Evolutionary conservation across 805 yeast genomes (phyloP).

Genomic region (Cyberlindnera nakhonratchasimensis): DNA sequence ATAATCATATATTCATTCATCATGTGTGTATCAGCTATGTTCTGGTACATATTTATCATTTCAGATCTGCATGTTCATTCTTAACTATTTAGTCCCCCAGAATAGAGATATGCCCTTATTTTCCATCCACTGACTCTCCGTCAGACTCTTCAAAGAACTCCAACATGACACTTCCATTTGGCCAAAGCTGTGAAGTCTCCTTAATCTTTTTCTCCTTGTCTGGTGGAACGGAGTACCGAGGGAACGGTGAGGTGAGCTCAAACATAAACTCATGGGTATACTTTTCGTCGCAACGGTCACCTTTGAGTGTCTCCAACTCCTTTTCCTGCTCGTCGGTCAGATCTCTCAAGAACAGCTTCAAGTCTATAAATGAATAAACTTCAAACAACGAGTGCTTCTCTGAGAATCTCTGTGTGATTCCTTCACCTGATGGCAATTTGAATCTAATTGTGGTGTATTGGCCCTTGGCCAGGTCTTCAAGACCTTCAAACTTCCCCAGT

Average conservation of each 20-base stretch:
- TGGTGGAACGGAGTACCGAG: conserved; percentile 46
- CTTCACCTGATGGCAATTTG: conserved; percentile 50
- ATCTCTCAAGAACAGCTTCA: conserved; percentile 31
- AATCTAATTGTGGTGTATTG: conserved; percentile 45
- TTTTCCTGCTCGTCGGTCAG: conserved; percentile 11
- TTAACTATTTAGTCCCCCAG: too few relatives aligned
- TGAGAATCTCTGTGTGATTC: conserved; percentile 43
- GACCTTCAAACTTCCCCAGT: conserved; percentile 9
- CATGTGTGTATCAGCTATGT: too few relatives aligned
- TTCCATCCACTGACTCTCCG: conserved; percentile 19
- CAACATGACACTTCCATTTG: conserved; percentile 64
- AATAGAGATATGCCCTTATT: background rate
- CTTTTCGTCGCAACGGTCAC: conserved; percentile 8
- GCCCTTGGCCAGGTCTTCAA: conserved; percentile 26
- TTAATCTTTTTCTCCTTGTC: conserved; percentile 31
- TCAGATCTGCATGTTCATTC: too few relatives aligned
- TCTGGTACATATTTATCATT: too few relatives aligned
- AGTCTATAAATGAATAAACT: conserved; percentile 48
- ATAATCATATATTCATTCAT: background rate
- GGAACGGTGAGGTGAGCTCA: conserved; percentile 59
- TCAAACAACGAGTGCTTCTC: conserved; percentile 40
- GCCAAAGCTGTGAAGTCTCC: conserved; percentile 52
- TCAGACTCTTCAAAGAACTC: conserved; percentile 36
- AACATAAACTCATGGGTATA: conserved; percentile 49
- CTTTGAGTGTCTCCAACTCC: conserved; percentile 4